A percentile compares a stretch with the other conserved stretches of the same genome.
These are phyloP conservation scores for Parastagonospora nodorum DNA, from an alignment of 2,329 filamentous ascomycete genomes.

Conservation along the genomic window DNA sequence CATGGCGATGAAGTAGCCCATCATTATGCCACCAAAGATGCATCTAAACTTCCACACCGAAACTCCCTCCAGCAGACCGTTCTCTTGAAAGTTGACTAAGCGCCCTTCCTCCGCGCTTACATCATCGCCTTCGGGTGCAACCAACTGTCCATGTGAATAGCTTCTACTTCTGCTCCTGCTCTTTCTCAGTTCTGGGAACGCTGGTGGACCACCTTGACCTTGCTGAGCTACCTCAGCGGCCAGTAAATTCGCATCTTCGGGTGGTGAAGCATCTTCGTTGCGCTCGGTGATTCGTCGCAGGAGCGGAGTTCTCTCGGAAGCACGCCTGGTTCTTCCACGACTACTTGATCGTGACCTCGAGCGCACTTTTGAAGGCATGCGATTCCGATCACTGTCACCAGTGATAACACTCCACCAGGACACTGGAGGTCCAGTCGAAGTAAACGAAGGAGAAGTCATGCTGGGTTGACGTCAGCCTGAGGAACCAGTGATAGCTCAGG, in stretches of 20 bases:
- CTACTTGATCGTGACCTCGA: conserved; percentile 8
- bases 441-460: conserved; percentile 7
- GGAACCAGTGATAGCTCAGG: not conserved
- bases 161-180: conserved; percentile 22
- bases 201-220: conserved; percentile 27
- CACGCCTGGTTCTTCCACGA: conserved; percentile 3
- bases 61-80: conserved; percentile 41
- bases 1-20: conserved; percentile 47
- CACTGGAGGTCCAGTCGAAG: conserved; percentile 1
- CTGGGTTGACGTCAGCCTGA: conserved; percentile 8
- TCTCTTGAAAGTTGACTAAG: conserved; percentile 31
- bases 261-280: conserved; percentile 20
- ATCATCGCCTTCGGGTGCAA: conserved; percentile 28
- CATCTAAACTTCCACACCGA: conserved; percentile 41
- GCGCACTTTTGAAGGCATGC: not conserved
- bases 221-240: conserved; percentile 28
- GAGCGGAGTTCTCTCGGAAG: conserved; percentile 42
- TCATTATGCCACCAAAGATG: conserved; percentile 44
- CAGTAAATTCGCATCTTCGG: conserved; percentile 26
- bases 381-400: not conserved
- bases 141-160: conserved; percentile 30
- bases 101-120: conserved; percentile 24
- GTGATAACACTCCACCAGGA: conserved; percentile 4
- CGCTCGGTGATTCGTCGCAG: conserved; percentile 22
- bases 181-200: conserved; percentile 30